phyloP scores from a whole-genome alignment of 2,329 filamentous ascomycete species.

The Chrysoporthe puriensis region DNA sequence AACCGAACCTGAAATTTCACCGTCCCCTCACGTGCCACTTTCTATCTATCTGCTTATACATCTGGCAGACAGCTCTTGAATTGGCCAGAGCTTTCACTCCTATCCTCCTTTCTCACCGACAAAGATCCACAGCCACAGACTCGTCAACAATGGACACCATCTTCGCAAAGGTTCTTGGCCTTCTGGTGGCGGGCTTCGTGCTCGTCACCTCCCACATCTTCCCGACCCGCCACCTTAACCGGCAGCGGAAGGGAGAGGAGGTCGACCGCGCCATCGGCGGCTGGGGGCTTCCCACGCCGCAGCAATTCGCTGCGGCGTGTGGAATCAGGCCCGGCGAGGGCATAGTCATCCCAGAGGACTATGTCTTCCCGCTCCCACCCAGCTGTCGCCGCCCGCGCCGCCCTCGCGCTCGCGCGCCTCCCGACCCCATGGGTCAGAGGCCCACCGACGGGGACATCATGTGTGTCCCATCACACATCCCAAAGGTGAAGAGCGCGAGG shows the following conservation, averaged over 20 bases:
- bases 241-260: neutral
- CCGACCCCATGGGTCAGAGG: neutral
- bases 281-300: neutral
- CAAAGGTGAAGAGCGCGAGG: slow-evolving; percentile 14
- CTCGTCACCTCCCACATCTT: neutral
- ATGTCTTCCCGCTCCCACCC: neutral
- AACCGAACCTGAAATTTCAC: too few relatives aligned
- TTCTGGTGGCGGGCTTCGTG: slow-evolving; percentile 1
- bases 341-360: neutral
- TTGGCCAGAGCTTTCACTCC: too few relatives aligned
- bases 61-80: too few relatives aligned
- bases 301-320: neutral
- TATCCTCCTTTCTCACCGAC: neutral
- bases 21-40: too few relatives aligned
- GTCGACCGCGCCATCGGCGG: neutral
- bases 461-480: slow-evolving; percentile 1
- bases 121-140: neutral
- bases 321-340: neutral
- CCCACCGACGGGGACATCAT: slow-evolving; percentile 7
- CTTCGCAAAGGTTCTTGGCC: neutral
- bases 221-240: slow-evolving; percentile 6
- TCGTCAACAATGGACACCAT: slow-evolving; percentile 1
- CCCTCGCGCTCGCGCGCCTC: neutral
- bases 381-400: neutral
- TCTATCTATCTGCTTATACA: too few relatives aligned